Conservation (phyloP, 2,329 filamentous ascomycete genomes). For the Diplodia scrobiculata region DNA sequence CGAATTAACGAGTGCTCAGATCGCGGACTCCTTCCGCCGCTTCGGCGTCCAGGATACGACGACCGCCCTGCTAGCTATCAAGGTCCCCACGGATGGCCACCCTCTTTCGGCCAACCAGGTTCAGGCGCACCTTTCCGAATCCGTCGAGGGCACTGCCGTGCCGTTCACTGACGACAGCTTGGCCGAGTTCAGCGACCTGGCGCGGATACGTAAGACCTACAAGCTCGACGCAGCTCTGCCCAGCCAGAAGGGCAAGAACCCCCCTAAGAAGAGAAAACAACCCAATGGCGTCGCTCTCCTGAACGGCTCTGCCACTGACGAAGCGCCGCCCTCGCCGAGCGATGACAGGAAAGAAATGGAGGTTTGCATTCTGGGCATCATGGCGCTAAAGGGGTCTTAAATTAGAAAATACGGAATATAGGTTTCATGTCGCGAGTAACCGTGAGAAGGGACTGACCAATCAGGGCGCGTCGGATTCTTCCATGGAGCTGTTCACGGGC, state of each 20-base stretch:
- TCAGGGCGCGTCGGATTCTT: background rate
- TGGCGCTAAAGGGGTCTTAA: slow-evolving; percentile 70
- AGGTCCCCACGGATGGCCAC: slow-evolving; percentile 61
- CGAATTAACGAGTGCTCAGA: slow-evolving; percentile 56
- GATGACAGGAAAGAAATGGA: slow-evolving; percentile 63
- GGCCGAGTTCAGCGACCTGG: slow-evolving; percentile 41
- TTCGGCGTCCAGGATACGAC: slow-evolving; percentile 78
- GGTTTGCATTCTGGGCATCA: slow-evolving; percentile 69
- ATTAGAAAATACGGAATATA: background rate
- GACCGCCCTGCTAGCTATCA: slow-evolving; percentile 74
- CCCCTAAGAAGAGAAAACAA: slow-evolving; percentile 41
- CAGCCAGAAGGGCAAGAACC: slow-evolving; percentile 34
- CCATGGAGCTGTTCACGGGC: background rate
- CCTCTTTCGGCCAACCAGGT: slow-evolving; percentile 51
- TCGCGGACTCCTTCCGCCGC: slow-evolving; percentile 84
- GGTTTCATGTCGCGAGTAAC: slow-evolving; percentile 2
- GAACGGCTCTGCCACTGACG: slow-evolving; percentile 17
- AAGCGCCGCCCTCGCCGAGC: slow-evolving; percentile 44
- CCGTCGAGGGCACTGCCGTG: slow-evolving; percentile 63
- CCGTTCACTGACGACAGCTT: slow-evolving; percentile 67
- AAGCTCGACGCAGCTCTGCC: slow-evolving; percentile 67
- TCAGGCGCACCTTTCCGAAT: slow-evolving; percentile 61
- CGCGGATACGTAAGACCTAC: slow-evolving; percentile 66
- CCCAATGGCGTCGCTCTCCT: slow-evolving; percentile 29
- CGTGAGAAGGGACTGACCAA: background rate